Base-by-base conservation (phyloP, 176 grass and related monocot genomes). In the Tillandsia fasciculata region DNA sequence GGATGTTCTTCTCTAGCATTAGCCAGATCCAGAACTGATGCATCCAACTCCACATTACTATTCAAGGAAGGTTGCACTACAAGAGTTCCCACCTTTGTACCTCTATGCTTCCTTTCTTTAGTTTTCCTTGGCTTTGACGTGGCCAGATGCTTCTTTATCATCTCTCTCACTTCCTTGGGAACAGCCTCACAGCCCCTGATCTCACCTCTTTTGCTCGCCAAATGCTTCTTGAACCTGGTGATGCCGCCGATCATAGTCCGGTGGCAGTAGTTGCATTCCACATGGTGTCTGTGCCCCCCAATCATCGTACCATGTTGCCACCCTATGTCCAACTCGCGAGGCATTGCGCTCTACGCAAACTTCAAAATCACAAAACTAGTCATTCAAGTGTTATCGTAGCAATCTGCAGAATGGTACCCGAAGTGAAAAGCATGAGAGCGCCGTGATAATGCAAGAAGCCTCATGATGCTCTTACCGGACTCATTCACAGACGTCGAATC, bases 281-380 rank as follows among this genome's bases (percentile, higher is more conserved):
- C 75, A 58, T 77, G 75, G 53, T 77, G 75, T 50, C 66, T 77
- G 1, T 77, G 75, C 3, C 75, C 75, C 29, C 75, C 75, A n/a
- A 77, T 77, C 75, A 77, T 77, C 2, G 75, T 69, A 61, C 75
- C 75, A 77, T 69, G 66, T 51, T 77, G 75, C 75, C 75, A 77
- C 17, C 75, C 75, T 50, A 77, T 77, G 17, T 77, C 75, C 4
- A 65, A 52, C 22, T 65, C 65, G 10, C 75, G 75, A 69, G 75
- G 75, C 75, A 77, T 77, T 50, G 42, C 24, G 65, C 11, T 61
- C 28, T 51, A 27, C 23, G 42, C 14, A 59, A 49, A 69, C 26
- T 17, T 70, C 11, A 70, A 70, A 15, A 27, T 61, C 24, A 24
- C 24, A 24, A 24, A 24, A 24, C 24, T 24, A 15, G 53, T 15